Evolutionary conservation across 805 yeast species (phyloP).

Genomic region (Pichia exigua): DNA sequence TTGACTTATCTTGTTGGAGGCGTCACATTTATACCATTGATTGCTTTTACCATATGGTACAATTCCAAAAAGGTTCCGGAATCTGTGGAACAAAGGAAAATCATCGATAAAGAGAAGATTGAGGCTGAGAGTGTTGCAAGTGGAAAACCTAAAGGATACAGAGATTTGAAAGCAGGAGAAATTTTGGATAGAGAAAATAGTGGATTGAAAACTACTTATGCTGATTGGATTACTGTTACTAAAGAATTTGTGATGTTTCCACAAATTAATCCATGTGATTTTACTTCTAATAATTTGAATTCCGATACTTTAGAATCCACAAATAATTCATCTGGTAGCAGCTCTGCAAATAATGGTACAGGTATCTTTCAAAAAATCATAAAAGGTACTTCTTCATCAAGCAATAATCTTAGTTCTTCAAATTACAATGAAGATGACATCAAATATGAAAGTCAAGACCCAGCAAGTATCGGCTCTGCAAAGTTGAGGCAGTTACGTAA

Average conservation of each 20-base stretch:
- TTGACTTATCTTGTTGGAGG: conserved; percentile 59
- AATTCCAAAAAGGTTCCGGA: conserved; percentile 29
- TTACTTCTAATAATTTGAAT: conserved; percentile 10
- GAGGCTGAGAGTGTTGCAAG: conserved; percentile 18
- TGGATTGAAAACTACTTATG: conserved; percentile 56
- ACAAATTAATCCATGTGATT: conserved; percentile 26
- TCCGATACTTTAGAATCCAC: background rate
- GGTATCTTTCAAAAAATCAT: conserved; percentile 3
- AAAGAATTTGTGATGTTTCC: conserved; percentile 59
- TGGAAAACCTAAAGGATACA: conserved; percentile 24
- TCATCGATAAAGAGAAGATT: conserved; percentile 14
- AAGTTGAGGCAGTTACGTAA: conserved; percentile 33
- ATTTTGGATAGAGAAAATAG: conserved; percentile 51
- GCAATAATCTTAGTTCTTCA: background rate
- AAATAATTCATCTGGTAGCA: background rate
- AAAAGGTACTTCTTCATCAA: background rate
- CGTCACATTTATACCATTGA: conserved; percentile 63
- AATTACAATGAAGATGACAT: background rate
- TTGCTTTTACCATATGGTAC: conserved; percentile 35
- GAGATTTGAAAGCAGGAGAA: conserved; percentile 48
- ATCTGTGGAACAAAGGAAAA: conserved; percentile 15
- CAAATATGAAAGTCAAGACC: conserved; percentile 5
- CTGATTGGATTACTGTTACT: conserved; percentile 84
- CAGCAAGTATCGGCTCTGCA: conserved; percentile 29
- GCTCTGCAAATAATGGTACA: background rate